Conservation (phyloP, 2,329 filamentous ascomycete species). For the Diaporthe helianthi region DNA sequence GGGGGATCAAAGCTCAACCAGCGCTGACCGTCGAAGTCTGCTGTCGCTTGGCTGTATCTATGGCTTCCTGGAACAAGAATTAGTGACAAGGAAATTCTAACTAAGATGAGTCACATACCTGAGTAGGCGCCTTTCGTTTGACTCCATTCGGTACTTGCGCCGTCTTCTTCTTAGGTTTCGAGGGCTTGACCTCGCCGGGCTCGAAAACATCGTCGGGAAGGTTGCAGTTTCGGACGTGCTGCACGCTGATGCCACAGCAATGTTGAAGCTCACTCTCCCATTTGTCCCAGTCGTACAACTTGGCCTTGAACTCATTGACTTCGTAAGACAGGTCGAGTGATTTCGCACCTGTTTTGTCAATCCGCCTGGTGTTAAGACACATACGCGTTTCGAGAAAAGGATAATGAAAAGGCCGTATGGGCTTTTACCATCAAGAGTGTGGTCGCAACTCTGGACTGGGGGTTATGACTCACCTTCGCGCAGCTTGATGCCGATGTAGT, state of each 20-base stretch:
- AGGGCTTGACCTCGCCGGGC: constrained; percentile 75
- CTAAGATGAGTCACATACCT: constrained; percentile 46
- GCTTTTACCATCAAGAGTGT: neutral
- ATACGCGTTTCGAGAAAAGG: constrained; percentile 26
- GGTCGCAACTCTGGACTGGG: neutral
- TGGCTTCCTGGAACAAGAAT: constrained; percentile 34
- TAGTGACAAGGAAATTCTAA: constrained; percentile 22
- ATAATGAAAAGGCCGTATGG: constrained; percentile 24
- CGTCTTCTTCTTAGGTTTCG: constrained; percentile 61
- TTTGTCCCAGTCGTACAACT: constrained; percentile 77
- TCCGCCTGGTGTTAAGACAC: constrained; percentile 39
- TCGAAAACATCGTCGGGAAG: constrained; percentile 91
- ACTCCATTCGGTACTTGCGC: constrained; percentile 47
- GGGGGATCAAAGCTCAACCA: constrained; percentile 39
- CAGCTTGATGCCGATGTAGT: constrained; percentile 90
- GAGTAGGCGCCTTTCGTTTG: constrained; percentile 55
- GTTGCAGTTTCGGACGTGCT: constrained; percentile 84
- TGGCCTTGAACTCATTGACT: constrained; percentile 85
- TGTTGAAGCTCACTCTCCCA: constrained; percentile 70
- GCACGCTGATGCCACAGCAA: constrained; percentile 71
- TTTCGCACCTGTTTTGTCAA: constrained; percentile 64
- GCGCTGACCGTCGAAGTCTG: constrained; percentile 40
- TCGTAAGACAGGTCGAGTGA: constrained; percentile 80
- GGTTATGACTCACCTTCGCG: constrained; percentile 66
- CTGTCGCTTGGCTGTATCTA: constrained; percentile 33